These are phyloP conservation scores for Metarhizium anisopliae DNA, from an alignment of 2,329 filamentous ascomycete genomes.

Conservation along the genomic window DNA sequence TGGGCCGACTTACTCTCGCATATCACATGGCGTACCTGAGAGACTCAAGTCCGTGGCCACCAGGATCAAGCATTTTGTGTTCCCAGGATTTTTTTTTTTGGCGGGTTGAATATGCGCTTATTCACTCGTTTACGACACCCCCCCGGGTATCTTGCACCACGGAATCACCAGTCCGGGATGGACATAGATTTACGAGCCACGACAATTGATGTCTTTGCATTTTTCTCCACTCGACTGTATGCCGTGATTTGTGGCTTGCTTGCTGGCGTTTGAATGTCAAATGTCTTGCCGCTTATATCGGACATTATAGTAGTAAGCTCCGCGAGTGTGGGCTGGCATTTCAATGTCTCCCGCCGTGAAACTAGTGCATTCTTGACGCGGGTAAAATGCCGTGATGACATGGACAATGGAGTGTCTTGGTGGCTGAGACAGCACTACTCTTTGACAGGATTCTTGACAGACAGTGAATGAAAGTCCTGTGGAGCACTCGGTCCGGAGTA, in stretches of 20 bases:
- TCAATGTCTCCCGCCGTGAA: not conserved
- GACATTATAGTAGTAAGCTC: not conserved
- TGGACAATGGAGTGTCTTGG: not conserved
- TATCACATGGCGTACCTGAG: not conserved
- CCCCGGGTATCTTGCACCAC: slow-evolving; percentile 1
- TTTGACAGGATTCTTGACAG: no score
- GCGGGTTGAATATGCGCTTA: not conserved
- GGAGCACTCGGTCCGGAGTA: not conserved
- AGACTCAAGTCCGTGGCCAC: not conserved
- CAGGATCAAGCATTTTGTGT: not conserved
- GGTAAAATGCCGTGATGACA: not conserved
- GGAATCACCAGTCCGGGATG: not conserved
- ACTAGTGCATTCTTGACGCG: not conserved
- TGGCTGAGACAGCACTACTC: not conserved
- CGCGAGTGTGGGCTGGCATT: not conserved
- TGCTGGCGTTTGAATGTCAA: no score
- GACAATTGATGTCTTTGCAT: slow-evolving; percentile 4
- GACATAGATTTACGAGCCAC: slow-evolving; percentile 3
- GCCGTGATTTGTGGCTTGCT: no score
- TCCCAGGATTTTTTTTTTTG: not conserved
- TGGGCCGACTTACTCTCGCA: slow-evolving; percentile 7
- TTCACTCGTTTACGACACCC: no score
- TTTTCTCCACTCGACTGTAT: not conserved
- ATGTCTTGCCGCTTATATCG: not conserved
- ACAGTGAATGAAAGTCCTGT: no score